Base-by-base conservation (phyloP, 805 yeast genomes). In the Myxozyma sirexii region DNA sequence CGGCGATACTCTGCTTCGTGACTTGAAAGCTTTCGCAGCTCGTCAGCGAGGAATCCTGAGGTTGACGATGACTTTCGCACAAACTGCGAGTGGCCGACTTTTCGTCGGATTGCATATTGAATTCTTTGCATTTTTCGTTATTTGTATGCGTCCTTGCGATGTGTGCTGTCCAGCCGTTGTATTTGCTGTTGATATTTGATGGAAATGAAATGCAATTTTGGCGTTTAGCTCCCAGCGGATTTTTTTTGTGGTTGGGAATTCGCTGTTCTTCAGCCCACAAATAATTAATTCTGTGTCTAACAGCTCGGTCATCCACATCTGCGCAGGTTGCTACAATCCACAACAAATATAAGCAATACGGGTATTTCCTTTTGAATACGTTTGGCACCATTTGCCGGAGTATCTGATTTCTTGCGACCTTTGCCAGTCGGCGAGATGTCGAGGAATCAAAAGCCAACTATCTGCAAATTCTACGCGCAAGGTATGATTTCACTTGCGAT, bases 41-140 rank as follows among this genome's bases (percentile, higher is more conserved):
- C 56, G 31, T 43, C 56, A 17, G 49, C 49, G 35, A 48, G 43
- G 37, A 48, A 48, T 21, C 45, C 45, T 3, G 51, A 47, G 19
- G 35, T 17, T 19, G 48, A 44, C 21, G 48, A 44, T 24, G 48
- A 44, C 10, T 44, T 13, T 12, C 48, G 33, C 15, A 6, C 24
- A 10, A 24, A 26, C 17, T 17, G 35, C 4, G 35, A 13, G 8
- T n/a, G 19, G 19, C 2, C 15, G 8, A 26, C 12, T 12, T 27
- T 33, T 17, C 8, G 35, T 15, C 13, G 21, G 35, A 24, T 13
- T 27, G 48, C 4, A 3, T n/a, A 19, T 13, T 17, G 21, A 12
- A 44, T 44, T 24, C 19, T 44, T 17, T 24, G 31, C 48, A 13
- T 38, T 41, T 41, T 41, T 19, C 12, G 23, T 21, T 21, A 21